Evolutionary conservation across 306 rosid species (phyloP).

Genomic region (Mucuna pruriens): DNA sequence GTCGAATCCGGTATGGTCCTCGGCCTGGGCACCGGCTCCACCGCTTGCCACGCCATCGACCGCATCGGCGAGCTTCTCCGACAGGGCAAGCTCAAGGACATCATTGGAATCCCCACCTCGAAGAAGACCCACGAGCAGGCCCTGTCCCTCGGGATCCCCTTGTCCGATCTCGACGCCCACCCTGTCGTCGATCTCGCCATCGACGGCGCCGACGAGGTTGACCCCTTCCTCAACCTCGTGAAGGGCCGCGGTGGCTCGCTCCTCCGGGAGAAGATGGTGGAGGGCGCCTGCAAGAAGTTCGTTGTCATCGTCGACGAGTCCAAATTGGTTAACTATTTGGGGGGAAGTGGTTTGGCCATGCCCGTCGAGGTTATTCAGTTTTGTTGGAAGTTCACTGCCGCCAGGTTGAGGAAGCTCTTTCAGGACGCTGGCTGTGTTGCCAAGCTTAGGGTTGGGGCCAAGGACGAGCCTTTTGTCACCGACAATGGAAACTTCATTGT

Average conservation of each 20-base stretch:
- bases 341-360: slow-evolving; percentile 82
- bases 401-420: slow-evolving; percentile 57
- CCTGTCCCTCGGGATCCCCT: slow-evolving; percentile 68
- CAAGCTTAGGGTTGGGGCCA: slow-evolving; percentile 61
- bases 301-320: slow-evolving; percentile 87
- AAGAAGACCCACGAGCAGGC: slow-evolving; percentile 78
- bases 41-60: slow-evolving; percentile 79
- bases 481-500: slow-evolving; percentile 79
- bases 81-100: slow-evolving; percentile 67
- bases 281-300: slow-evolving; percentile 72
- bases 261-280: slow-evolving; percentile 84
- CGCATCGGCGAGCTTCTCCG: slow-evolving; percentile 82
- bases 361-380: slow-evolving; percentile 81
- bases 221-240: slow-evolving; percentile 69
- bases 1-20: slow-evolving; percentile 90
- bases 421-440: slow-evolving; percentile 67
- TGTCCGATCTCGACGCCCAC: slow-evolving; percentile 76
- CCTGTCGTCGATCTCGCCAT: slow-evolving; percentile 78
- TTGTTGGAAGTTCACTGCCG: slow-evolving; percentile 81
- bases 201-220: slow-evolving; percentile 96
- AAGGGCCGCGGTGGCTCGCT: slow-evolving; percentile 95
- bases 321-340: slow-evolving; percentile 66
- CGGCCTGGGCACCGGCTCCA: slow-evolving; percentile 92
- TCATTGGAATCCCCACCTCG: slow-evolving; percentile 86
- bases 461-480: slow-evolving; percentile 62